Conservation (phyloP, 2,329 filamentous ascomycete genomes). For the Cladosporium sp. region DNA sequence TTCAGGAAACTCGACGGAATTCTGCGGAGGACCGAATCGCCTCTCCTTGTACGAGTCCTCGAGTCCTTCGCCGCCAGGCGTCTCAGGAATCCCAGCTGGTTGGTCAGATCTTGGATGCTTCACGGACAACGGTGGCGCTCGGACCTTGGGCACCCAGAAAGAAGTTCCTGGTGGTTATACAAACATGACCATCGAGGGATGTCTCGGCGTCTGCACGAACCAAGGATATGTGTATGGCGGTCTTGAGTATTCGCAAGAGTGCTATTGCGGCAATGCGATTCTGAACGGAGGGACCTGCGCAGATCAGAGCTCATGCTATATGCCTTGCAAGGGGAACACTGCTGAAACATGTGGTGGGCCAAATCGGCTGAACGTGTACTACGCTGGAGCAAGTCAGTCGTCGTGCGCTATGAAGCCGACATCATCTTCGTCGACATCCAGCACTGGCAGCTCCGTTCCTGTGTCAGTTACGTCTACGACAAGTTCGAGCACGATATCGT, state of each 20-base stretch:
- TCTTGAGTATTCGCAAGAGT: slow-evolving; percentile 17
- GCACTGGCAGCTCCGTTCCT: background rate
- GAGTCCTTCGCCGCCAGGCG: background rate
- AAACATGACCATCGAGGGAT: slow-evolving; percentile 22
- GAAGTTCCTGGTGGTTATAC: slow-evolving; percentile 24
- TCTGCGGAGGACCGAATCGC: slow-evolving; percentile 26
- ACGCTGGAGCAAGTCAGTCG: slow-evolving; percentile 16
- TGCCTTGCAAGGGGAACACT: slow-evolving; percentile 17
- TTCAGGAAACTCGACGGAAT: slow-evolving; percentile 16
- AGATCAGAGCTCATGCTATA: slow-evolving; percentile 14
- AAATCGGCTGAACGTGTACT: slow-evolving; percentile 22
- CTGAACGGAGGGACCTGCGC: slow-evolving; percentile 2
- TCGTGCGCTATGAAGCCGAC: slow-evolving; percentile 7
- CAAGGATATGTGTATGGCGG: slow-evolving; percentile 4
- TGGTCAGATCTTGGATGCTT: slow-evolving; percentile 32
- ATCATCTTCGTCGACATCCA: background rate
- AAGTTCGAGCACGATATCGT: slow-evolving; percentile 25
- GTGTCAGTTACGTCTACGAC: background rate
- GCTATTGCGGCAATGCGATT: slow-evolving; percentile 14
- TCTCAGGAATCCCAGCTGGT: background rate
- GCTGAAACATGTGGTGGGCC: slow-evolving; percentile 12
- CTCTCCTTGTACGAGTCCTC: slow-evolving; percentile 47
- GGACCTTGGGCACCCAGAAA: slow-evolving; percentile 24
- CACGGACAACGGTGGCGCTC: slow-evolving; percentile 25
- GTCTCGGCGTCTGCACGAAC: background rate